phyloP scores from a whole-genome alignment of 371 early-diverging fungal genomes.

The Mucor piriformis region DNA sequence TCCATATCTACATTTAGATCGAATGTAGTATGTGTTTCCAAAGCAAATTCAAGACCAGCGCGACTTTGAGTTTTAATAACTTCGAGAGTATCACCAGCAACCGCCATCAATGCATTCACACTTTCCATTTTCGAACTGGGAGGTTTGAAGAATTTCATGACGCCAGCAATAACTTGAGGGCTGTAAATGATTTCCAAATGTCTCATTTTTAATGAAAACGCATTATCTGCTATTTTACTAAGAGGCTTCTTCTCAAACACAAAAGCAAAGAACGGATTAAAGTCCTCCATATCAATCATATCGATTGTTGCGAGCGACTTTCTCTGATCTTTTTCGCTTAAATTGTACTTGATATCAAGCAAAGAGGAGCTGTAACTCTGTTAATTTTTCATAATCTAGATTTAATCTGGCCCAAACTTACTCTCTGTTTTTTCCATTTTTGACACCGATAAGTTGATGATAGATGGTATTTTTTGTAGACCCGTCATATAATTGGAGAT shows the following conservation, averaged over 20 bases:
- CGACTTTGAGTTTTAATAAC: constrained; percentile 77
- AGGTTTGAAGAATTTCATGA: constrained; percentile 76
- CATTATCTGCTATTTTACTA: constrained; percentile 75
- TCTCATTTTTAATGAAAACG: constrained; percentile 70
- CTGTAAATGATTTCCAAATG: constrained; percentile 83
- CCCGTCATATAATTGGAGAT: constrained; percentile 48
- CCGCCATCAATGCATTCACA: constrained; percentile 58
- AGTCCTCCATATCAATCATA: not conserved
- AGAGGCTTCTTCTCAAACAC: constrained; percentile 76
- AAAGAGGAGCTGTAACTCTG: constrained; percentile 10
- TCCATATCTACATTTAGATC: constrained; percentile 81
- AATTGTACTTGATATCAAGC: constrained; percentile 8
- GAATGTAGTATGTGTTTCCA: constrained; percentile 78
- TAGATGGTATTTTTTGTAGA: constrained; percentile 42
- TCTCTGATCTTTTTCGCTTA: constrained; percentile 13
- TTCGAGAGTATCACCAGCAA: constrained; percentile 76
- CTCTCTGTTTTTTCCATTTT: constrained; percentile 26
- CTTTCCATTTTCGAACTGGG: constrained; percentile 66
- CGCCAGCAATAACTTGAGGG: constrained; percentile 62
- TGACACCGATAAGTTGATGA: constrained; percentile 49
- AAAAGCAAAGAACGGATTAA: constrained; percentile 67
- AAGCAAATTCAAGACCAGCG: constrained; percentile 75
- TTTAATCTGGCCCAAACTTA: not conserved
- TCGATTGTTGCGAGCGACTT: constrained; percentile 5
- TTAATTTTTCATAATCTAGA: too few relatives aligned